These are phyloP conservation scores for Adansonia digitata DNA, from an alignment of 345 rosid species.

Conservation along the genomic window DNA sequence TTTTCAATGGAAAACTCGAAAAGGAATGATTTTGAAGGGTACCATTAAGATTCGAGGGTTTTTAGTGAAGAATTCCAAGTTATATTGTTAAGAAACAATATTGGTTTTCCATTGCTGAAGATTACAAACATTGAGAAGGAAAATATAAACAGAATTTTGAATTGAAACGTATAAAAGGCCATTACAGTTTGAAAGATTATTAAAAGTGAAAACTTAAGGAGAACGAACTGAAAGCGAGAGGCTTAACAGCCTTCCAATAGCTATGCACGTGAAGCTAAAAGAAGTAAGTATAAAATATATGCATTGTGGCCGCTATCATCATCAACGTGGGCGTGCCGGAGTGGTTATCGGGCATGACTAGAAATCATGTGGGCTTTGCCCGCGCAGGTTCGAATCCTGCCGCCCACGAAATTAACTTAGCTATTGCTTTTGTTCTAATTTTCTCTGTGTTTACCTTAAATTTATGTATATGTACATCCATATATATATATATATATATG, in stretches of 20 bases:
- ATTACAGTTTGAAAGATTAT: not conserved
- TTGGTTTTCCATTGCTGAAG: not conserved
- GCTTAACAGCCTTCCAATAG: too few species aligned
- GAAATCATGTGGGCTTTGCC: slow-evolving; percentile 90
- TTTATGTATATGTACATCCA: too few species aligned
- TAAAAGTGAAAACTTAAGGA: not conserved
- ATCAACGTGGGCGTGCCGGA: slow-evolving; percentile 69
- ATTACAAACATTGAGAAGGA: not conserved
- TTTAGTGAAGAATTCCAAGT: not conserved
- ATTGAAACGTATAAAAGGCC: not conserved
- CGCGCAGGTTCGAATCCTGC: slow-evolving; percentile 91
- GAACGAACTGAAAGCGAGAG: too few species aligned
- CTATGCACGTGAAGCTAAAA: too few species aligned
- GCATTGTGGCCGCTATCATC: too few species aligned
- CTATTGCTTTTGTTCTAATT: too few species aligned
- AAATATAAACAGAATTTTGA: not conserved
- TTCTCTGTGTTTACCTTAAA: too few species aligned
- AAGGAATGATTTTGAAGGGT: not conserved
- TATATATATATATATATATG: too few species aligned
- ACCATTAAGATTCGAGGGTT: not conserved
- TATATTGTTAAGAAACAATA: not conserved
- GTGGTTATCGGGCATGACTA: slow-evolving; percentile 85
- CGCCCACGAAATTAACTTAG: too few species aligned
- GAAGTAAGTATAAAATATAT: too few species aligned
- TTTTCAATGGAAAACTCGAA: not conserved